Evolutionary conservation across 164 flowering plant species (phyloP).

Genomic region (Amborella trichopoda): DNA sequence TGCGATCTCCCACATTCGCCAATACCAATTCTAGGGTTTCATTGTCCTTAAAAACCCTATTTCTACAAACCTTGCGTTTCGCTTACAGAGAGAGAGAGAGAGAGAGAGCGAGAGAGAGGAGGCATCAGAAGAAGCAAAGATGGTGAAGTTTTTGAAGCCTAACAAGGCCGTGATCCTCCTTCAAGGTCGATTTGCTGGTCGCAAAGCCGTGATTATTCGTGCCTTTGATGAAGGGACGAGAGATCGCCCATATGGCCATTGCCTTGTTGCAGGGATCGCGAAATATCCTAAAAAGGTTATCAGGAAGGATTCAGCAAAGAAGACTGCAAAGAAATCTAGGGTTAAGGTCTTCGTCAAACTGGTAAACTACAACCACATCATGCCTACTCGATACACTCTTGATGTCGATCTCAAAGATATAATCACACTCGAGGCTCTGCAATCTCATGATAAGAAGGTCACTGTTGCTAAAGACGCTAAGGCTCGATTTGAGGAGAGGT

Average conservation of each 20-base stretch:
- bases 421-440: constrained; percentile 11
- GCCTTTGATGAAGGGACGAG: constrained; percentile 28
- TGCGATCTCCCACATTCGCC: too few species aligned
- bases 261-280: constrained; percentile 27
- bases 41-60: too few species aligned
- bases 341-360: constrained; percentile 20
- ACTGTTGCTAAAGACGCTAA: constrained; percentile 17
- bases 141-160: constrained; percentile 20
- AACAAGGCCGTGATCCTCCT: constrained; percentile 16
- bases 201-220: constrained; percentile 26
- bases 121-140: background rate
- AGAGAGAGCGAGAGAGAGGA: background rate
- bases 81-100: too few species aligned
- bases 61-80: too few species aligned
- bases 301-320: constrained; percentile 29
- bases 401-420: constrained; percentile 45
- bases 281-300: constrained; percentile 35
- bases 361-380: constrained; percentile 29
- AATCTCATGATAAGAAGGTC: constrained; percentile 18
- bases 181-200: constrained; percentile 28
- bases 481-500: constrained; percentile 21
- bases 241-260: constrained; percentile 30
- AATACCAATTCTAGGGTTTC: too few species aligned
- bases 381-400: constrained; percentile 47
- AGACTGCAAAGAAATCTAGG: constrained; percentile 23